Base-by-base conservation (phyloP, 768 basidiomycete species). In the Lactarius pseudohatsudake region DNA sequence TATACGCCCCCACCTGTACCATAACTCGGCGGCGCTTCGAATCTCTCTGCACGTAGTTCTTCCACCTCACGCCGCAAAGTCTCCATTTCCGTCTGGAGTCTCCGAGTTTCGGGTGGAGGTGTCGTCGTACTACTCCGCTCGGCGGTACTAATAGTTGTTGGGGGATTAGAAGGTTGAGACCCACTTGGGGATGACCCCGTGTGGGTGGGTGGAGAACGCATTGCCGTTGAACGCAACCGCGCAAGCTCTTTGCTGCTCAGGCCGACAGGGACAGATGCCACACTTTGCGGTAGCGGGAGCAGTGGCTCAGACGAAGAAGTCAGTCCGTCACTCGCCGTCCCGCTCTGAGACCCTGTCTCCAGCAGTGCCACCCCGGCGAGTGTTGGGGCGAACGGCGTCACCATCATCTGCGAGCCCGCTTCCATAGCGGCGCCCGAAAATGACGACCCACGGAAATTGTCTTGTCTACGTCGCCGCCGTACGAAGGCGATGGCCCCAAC, bases 11-110 rank as follows among this genome's bases (percentile, higher is more conserved):
- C 26, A 28, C 22, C 59, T 26, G 45, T 22, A 3, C 30, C 36
- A 61, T 75, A 75, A 20, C 62, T 69, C 4, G 75, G 75, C 1
- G 74, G 75, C 16, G 74, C 69, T 50, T 71, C 72, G 18, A 66
- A 11, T 41, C 73, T 36, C 28, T 74, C 74, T n/a, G 54, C 59
- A 26, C 68, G 72, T 20, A 75, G 61, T 62, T 69, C 59, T 60
- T 74, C 59, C 69, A 74, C 71, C 20, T 70, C 72, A 18, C 70
- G 67, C 20, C 71, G 72, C 59, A 75, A 61, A 45, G 71, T 69
- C 64, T 74, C 74, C 15, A 76, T 73, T 66, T 75, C 76, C 15
- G 59, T 50, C n/a, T 56, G 55, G 13, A 66, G 57, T 43, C 64
- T 41, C 38, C 38, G 43, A 15, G 64, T 32, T 1, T 61, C 54